Conservation (phyloP, 1,139 yeast genomes). For the Arxiozyma bovina region DNA sequence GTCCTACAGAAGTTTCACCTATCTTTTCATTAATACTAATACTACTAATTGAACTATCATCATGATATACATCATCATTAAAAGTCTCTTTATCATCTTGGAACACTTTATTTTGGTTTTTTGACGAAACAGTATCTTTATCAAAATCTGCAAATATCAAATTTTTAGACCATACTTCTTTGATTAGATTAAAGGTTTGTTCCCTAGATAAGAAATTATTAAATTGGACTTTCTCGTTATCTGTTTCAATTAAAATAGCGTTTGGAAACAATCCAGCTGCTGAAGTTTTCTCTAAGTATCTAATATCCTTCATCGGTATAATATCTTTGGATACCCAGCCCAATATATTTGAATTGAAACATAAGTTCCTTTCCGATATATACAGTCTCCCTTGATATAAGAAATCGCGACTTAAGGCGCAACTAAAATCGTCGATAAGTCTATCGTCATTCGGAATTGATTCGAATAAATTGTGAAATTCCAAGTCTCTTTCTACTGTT, state of each 20-base stretch:
- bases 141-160: slow-evolving; percentile 7
- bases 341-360: slow-evolving; percentile 84
- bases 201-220: slow-evolving; percentile 90
- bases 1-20: not conserved
- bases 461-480: slow-evolving; percentile 70
- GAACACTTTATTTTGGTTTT: slow-evolving; percentile 20
- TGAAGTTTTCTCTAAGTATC: slow-evolving; percentile 66
- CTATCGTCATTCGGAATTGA: slow-evolving; percentile 64
- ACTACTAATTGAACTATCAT: slow-evolving; percentile 4
- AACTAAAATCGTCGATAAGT: slow-evolving; percentile 77
- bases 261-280: slow-evolving; percentile 92
- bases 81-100: slow-evolving; percentile 8
- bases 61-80: slow-evolving; percentile 1
- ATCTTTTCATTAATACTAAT: not conserved
- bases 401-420: slow-evolving; percentile 85
- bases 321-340: slow-evolving; percentile 87
- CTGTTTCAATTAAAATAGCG: slow-evolving; percentile 72
- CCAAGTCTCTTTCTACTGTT: slow-evolving; percentile 58
- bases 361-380: slow-evolving; percentile 68
- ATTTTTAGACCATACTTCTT: slow-evolving; percentile 44
- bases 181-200: slow-evolving; percentile 61
- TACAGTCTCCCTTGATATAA: slow-evolving; percentile 86
- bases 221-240: slow-evolving; percentile 55
- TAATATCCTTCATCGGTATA: slow-evolving; percentile 63
- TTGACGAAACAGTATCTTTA: slow-evolving; percentile 3